Evolutionary conservation across 352 stramenopile genomes (phyloP).

Genomic region (Peronospora tabacina): DNA sequence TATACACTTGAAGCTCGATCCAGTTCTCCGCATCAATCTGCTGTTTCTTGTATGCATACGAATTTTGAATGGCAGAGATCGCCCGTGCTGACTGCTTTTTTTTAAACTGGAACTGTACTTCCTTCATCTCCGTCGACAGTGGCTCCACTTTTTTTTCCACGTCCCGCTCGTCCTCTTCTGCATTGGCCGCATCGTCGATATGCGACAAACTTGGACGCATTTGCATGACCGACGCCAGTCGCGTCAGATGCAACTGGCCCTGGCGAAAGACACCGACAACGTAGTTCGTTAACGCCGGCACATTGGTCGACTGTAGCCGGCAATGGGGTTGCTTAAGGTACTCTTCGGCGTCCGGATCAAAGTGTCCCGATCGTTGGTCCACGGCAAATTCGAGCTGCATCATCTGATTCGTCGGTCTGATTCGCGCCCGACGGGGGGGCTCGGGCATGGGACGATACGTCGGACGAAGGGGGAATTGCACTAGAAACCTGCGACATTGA

Average conservation of each 20-base stretch:
- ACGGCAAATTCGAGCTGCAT: slow-evolving; percentile 74
- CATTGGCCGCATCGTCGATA: slow-evolving; percentile 66
- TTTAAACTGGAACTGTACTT: slow-evolving; percentile 85
- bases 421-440: slow-evolving; percentile 43
- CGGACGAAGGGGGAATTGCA: slow-evolving; percentile 75
- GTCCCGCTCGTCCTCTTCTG: slow-evolving; percentile 59
- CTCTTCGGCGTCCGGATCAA: slow-evolving; percentile 70
- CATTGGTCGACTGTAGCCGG: slow-evolving; percentile 50
- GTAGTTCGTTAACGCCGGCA: slow-evolving; percentile 72
- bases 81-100: slow-evolving; percentile 80
- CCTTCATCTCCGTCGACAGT: slow-evolving; percentile 48
- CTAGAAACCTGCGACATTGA: slow-evolving; percentile 43
- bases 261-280: slow-evolving; percentile 70
- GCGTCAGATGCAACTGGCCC: slow-evolving; percentile 74
- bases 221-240: slow-evolving; percentile 57
- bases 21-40: slow-evolving; percentile 75
- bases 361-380: slow-evolving; percentile 63
- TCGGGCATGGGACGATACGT: slow-evolving; percentile 69
- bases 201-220: slow-evolving; percentile 75
- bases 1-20: slow-evolving; percentile 62
- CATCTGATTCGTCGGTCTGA: slow-evolving; percentile 71
- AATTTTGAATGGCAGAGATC: slow-evolving; percentile 74
- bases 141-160: slow-evolving; percentile 47
- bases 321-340: slow-evolving; percentile 71
- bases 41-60: slow-evolving; percentile 78